Percentiles rank a stretch among this genome's conserved stretches.
These are phyloP conservation scores for Blastomyces percursus DNA, from an alignment of 2,329 filamentous ascomycete genomes.

Conservation along the genomic window DNA sequence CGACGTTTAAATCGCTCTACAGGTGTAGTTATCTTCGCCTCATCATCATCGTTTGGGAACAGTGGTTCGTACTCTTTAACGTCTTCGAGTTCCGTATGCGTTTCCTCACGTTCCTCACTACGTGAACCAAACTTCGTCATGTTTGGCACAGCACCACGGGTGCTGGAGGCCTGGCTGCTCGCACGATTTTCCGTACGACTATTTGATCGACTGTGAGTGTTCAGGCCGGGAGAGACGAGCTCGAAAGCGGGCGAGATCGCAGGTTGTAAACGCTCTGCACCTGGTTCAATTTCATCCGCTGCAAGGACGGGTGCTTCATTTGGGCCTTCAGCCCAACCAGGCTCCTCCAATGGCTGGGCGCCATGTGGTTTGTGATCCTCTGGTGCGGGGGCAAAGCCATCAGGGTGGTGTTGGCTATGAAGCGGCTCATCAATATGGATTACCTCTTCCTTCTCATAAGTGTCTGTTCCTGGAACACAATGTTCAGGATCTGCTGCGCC, in stretches of 20 bases:
- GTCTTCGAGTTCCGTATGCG: constrained; percentile 63
- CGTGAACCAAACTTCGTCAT: constrained; percentile 46
- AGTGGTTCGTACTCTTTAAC: constrained; percentile 92
- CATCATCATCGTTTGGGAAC: constrained; percentile 67
- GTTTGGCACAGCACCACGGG: constrained; percentile 47
- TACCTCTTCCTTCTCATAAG: constrained; percentile 21
- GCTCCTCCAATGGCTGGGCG: constrained; percentile 33
- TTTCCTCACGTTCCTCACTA: constrained; percentile 41
- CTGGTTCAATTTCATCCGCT: constrained; percentile 67
- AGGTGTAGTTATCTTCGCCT: constrained; percentile 42
- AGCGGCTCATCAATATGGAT: constrained; percentile 68
- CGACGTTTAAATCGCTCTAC: constrained; percentile 43
- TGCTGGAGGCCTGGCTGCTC: constrained; percentile 52
- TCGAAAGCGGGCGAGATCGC: constrained; percentile 64
- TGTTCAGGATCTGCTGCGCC: constrained; percentile 32
- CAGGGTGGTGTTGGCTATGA: constrained; percentile 32
- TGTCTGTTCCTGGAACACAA: constrained; percentile 24
- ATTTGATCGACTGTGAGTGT: constrained; percentile 41
- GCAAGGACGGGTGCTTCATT: constrained; percentile 74
- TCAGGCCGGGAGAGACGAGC: constrained; percentile 38
- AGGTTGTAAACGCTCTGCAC: constrained; percentile 59
- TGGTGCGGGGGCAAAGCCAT: constrained; percentile 43
- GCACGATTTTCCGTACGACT: constrained; percentile 52
- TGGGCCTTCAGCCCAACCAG: constrained; percentile 38
- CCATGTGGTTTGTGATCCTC: constrained; percentile 38